Conservation (phyloP, 106 monocot species). For the Xerophyta viscosa region DNA sequence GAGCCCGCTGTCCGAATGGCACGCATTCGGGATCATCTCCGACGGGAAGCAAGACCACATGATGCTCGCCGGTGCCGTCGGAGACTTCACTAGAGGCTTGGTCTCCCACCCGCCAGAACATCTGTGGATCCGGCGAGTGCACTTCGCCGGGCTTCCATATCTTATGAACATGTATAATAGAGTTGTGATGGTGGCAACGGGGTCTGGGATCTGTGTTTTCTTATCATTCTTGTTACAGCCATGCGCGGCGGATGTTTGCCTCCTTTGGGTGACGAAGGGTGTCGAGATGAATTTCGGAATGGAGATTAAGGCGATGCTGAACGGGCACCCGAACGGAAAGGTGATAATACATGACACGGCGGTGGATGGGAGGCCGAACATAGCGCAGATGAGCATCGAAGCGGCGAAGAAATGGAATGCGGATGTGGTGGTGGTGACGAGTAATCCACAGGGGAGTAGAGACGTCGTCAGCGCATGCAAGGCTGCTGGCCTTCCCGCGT, state of each 20-base stretch:
- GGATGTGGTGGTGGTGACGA: slow-evolving; percentile 37
- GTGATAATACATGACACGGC: slow-evolving; percentile 30
- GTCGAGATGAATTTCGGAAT: slow-evolving; percentile 50
- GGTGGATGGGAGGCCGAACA: slow-evolving; percentile 16
- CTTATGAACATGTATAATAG: slow-evolving; percentile 51
- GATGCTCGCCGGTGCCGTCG: slow-evolving; percentile 70
- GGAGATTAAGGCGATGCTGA: slow-evolving; percentile 43
- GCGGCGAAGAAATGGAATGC: slow-evolving; percentile 29
- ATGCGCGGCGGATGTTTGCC: slow-evolving; percentile 28
- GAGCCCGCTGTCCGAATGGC: slow-evolving; percentile 55
- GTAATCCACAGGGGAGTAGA: slow-evolving; percentile 27
- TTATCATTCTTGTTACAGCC: slow-evolving; percentile 49
- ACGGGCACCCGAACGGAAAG: slow-evolving; percentile 12
- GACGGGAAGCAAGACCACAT: slow-evolving; percentile 32
- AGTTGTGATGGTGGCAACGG: slow-evolving; percentile 40
- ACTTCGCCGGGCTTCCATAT: slow-evolving; percentile 49
- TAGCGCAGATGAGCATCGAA: slow-evolving; percentile 15
- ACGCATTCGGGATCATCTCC: slow-evolving; percentile 59
- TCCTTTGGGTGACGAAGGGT: slow-evolving; percentile 54
- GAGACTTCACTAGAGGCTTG: slow-evolving; percentile 49
- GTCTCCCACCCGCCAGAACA: slow-evolving; percentile 31
- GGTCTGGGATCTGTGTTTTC: slow-evolving; percentile 62
- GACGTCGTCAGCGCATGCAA: slow-evolving; percentile 27
- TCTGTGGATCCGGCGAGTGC: slow-evolving; percentile 38
- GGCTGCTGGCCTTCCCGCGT: slow-evolving; percentile 17